Base-by-base conservation (phyloP, 2,329 filamentous ascomycete genomes). In the Venturia aucupariae region DNA sequence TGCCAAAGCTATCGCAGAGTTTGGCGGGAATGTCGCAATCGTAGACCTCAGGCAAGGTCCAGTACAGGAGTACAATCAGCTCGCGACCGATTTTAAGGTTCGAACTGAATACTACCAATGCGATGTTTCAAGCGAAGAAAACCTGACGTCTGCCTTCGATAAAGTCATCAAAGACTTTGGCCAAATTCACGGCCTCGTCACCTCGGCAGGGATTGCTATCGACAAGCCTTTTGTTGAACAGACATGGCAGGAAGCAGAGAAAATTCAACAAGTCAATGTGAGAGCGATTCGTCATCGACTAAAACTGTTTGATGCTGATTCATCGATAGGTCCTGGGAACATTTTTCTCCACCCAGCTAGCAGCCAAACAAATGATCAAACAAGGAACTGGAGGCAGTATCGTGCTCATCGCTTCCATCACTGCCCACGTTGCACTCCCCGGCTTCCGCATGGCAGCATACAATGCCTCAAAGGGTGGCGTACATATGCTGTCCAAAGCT, bases 161-260 rank as follows among this genome's bases (percentile, higher is more conserved):
- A 66, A 64, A 42, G 68, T 65, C 39, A 38, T 69, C 22, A 64
- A 67, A 44, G 65, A 57, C 42, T 62, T 69, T 39, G 66, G 66
- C 24, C 38, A 64, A 8, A 66, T 68, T 42, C 67, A 69, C 63
- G 68, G 68, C 62, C 68, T 70, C 30, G 38, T 62, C 44, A 68
- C 69, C 13, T 67, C 69, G 10, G 75, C 75, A 1, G 78, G 77
- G 1, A 75, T 79, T 51, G 76, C 74, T 7, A 73, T 78, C 35
- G 77, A 79, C 65, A 79, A 78, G 67, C 77, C 77, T 0, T 79
- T 79, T 63, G 60, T 78, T 1, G 76, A 79, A 0, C 76, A 79
- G 61, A 77, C 75, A 0, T 78, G 76, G 75, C 75, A 76, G 1
- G 77, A 79, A 60, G 75, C 75, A 15, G 74, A 70, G 11, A 70